Evolutionary conservation across 2,329 filamentous ascomycete species (phyloP), one percentile per base, ranked within the genome.

Genomic region (Xylaria sp.): DNA sequence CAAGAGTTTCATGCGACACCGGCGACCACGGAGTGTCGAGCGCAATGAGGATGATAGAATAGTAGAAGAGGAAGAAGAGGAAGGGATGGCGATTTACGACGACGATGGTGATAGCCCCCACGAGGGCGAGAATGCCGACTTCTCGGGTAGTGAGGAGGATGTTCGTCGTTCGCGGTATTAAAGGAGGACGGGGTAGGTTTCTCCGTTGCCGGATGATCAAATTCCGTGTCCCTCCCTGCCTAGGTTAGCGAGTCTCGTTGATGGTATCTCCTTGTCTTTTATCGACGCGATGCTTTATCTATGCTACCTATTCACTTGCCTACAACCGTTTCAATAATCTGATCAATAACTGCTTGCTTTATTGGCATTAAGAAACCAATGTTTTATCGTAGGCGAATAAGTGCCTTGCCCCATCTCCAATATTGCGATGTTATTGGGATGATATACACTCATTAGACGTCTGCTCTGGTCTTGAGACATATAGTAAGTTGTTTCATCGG

Each of bases 1-100:
- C 69, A 81, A 79, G 76, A 73, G 75, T 53, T 81, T 79, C 61
- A 51, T 80, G 71, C 64, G 12, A 10, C 32, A 54, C 6, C 40
- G 60, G 12, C 1, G 53, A 55, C 9, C 69, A 64, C n/a, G 50
- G 1, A 64, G 68, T 1, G 71, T 71, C 12, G 71, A 68, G 2
- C 61, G 65, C 13, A 55, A 57, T 2, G 59, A 59, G 10, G 63
- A 63, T 1, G 54, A 32, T 1, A 8, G 13, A 3, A 10, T 25
- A 9, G 48, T 3, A 13, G 48, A 16, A 51, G 48, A 27, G 3
- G 48, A 51, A 3, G 27, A 12, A 18, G 51, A 35, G 4, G 50
- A 42, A 10, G 50, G 27, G 1, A 12, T 35, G 21, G 32, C 21
- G 37, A 37, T 48, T 32, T 54, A 44, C 16, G 55, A 65, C 5